A percentile compares a stretch with the other conserved stretches of the same genome.
Evolutionary conservation across 1,284 basidiomycete genomes (phyloP).

Genomic region (Tranzscheliella williamsii): DNA sequence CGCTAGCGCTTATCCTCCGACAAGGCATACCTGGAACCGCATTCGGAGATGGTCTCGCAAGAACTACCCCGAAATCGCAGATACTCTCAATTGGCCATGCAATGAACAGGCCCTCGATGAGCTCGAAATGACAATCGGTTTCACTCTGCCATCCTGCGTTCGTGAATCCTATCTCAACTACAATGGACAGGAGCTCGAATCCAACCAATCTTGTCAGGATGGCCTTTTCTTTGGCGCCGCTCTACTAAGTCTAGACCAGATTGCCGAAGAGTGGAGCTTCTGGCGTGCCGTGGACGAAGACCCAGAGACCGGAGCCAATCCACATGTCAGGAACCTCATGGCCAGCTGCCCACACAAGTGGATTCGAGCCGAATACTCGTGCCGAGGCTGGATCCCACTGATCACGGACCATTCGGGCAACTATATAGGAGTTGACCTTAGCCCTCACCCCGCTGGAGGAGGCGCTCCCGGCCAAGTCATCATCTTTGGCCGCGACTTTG

Average conservation of each 20-base stretch:
- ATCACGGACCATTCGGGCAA: slow-evolving; percentile 91
- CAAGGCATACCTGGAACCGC: slow-evolving; percentile 56
- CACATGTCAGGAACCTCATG: slow-evolving; percentile 66
- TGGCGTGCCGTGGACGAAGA: slow-evolving; percentile 59
- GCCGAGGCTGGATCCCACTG: slow-evolving; percentile 93
- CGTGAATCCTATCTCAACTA: slow-evolving; percentile 55
- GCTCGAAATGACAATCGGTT: slow-evolving; percentile 53
- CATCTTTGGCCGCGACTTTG: slow-evolving; percentile 95
- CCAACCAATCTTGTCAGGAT: slow-evolving; percentile 54
- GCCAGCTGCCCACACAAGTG: slow-evolving; percentile 86
- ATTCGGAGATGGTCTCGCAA: slow-evolving; percentile 50
- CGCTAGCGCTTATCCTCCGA: slow-evolving; percentile 49
- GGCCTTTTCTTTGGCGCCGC: slow-evolving; percentile 59
- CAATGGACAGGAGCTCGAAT: slow-evolving; percentile 58
- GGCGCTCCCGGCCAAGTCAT: slow-evolving; percentile 90
- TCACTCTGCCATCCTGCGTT: slow-evolving; percentile 49
- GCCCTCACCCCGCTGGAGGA: slow-evolving; percentile 66
- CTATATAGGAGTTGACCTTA: slow-evolving; percentile 93
- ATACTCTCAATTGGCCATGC: slow-evolving; percentile 59
- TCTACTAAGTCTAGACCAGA: slow-evolving; percentile 50
- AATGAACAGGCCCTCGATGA: slow-evolving; percentile 47
- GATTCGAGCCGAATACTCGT: slow-evolving; percentile 86
- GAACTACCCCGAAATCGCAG: slow-evolving; percentile 54
- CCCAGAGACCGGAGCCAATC: slow-evolving; percentile 49
- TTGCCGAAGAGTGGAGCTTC: slow-evolving; percentile 56